Evolutionary conservation across 371 early-diverging fungal species (phyloP).

Genomic region (Mucor piriformis): DNA sequence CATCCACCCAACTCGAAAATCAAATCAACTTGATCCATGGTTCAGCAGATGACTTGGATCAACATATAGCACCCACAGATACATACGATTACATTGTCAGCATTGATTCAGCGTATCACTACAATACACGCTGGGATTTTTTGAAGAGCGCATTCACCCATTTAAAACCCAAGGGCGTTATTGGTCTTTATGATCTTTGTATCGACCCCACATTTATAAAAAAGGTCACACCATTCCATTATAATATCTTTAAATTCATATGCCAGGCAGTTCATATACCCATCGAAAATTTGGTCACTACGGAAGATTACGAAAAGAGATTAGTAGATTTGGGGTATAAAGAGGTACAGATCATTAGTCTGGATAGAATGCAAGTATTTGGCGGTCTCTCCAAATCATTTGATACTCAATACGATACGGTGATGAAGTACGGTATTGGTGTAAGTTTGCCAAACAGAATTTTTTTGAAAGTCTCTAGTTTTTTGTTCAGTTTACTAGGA

Average conservation of each 20-base stretch:
- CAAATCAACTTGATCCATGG: constrained; percentile 28
- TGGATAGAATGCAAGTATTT: constrained; percentile 22
- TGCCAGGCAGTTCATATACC: constrained; percentile 31
- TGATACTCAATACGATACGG: constrained; percentile 1
- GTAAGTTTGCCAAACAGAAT: constrained; percentile 14
- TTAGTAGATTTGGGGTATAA: constrained; percentile 20
- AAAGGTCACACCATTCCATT: constrained; percentile 7
- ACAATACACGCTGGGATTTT: constrained; percentile 54
- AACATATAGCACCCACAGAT: not conserved
- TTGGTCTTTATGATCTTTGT: constrained; percentile 48
- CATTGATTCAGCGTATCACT: constrained; percentile 66
- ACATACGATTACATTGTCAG: constrained; percentile 49
- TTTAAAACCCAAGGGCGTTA: constrained; percentile 24
- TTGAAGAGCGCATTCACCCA: constrained; percentile 32
- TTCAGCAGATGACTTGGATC: constrained; percentile 35
- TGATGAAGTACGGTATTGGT: constrained; percentile 14
- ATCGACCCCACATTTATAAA: constrained; percentile 22
- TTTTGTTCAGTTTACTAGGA: constrained; percentile 16
- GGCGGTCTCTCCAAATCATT: constrained; percentile 27
- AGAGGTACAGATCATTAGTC: constrained; percentile 13
- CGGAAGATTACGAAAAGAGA: constrained; percentile 19
- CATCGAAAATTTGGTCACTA: constrained; percentile 29
- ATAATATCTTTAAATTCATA: constrained; percentile 5
- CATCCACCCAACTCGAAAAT: not conserved
- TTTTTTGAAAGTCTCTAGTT: constrained; percentile 13